Conservation (phyloP, 768 basidiomycete genomes). For the Tylopilus intermedius region DNA sequence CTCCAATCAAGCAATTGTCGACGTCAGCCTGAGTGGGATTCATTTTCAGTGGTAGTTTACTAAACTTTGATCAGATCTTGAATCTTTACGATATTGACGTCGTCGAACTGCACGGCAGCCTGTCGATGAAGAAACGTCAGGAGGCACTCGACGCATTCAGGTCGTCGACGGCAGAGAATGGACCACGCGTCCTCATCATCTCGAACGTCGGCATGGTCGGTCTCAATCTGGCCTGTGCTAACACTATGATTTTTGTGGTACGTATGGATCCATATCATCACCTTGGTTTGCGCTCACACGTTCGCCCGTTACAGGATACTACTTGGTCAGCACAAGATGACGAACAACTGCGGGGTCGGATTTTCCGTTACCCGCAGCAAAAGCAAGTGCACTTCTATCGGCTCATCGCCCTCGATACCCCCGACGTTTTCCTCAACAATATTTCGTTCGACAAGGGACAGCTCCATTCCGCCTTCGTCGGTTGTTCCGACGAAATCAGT, state of each 20-base stretch:
- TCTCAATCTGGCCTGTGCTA: neutral
- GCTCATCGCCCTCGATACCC: slow-evolving; percentile 3
- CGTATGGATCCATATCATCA: no score
- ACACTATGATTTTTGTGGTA: neutral
- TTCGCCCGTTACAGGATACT: neutral
- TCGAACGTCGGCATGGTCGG: neutral
- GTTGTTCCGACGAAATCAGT: no score
- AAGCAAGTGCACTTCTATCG: slow-evolving; percentile 16
- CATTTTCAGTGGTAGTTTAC: no score
- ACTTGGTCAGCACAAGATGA: neutral
- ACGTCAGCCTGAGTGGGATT: neutral
- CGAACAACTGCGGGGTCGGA: neutral
- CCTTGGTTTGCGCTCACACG: no score
- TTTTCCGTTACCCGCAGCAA: neutral
- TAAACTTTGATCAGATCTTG: neutral
- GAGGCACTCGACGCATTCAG: neutral
- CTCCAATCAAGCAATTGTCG: neutral
- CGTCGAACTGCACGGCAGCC: neutral
- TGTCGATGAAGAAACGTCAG: neutral
- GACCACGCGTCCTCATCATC: neutral
- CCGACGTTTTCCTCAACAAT: slow-evolving; percentile 8
- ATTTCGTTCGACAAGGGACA: slow-evolving; percentile 17
- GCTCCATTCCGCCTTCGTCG: neutral
- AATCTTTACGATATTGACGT: neutral
- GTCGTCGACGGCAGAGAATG: fast-evolving